These are phyloP conservation scores for Colletotrichum costaricense DNA, from an alignment of 2,329 filamentous ascomycete species.

Conservation along the genomic window DNA sequence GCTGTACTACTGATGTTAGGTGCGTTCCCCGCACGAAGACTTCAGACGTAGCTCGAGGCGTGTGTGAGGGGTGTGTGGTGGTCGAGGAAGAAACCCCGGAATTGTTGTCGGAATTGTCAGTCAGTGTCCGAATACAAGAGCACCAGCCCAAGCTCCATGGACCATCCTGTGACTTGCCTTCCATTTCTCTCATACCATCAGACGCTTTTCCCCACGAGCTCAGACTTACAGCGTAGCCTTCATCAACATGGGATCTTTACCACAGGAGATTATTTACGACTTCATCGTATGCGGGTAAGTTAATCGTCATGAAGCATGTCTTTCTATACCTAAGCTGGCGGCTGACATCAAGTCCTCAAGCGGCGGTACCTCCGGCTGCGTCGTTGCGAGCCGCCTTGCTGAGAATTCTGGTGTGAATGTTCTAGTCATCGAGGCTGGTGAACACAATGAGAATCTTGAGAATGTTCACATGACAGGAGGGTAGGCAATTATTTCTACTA, in stretches of 20 bases:
- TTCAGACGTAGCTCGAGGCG: not conserved
- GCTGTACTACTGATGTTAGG: not conserved
- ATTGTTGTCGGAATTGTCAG: not conserved
- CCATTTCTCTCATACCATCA: not conserved
- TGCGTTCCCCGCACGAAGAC: not conserved
- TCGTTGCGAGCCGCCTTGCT: conserved; percentile 50
- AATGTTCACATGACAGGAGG: conserved; percentile 64
- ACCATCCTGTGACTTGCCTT: not conserved
- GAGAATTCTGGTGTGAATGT: conserved; percentile 45
- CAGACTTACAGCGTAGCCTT: not conserved
- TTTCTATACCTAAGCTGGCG: not conserved
- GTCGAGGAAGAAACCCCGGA: not conserved
- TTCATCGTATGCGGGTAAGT: conserved; percentile 31
- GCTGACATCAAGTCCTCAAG: conserved; percentile 33
- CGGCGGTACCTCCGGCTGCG: conserved; percentile 51
- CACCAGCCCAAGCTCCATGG: not conserved
- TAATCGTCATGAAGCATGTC: not conserved
- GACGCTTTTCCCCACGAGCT: too few relatives aligned
- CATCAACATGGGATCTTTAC: conserved; percentile 19
- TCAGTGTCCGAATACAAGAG: conserved; percentile 18
- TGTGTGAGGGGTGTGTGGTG: too few relatives aligned
- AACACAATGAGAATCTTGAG: conserved; percentile 55
- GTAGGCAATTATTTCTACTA: conserved; percentile 38
- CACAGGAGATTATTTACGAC: conserved; percentile 22
- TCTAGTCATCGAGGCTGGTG: conserved; percentile 51